These are phyloP conservation scores for Talaromyces sp. DNA, from an alignment of 2,329 filamentous ascomycete genomes.

Conservation along the genomic window DNA sequence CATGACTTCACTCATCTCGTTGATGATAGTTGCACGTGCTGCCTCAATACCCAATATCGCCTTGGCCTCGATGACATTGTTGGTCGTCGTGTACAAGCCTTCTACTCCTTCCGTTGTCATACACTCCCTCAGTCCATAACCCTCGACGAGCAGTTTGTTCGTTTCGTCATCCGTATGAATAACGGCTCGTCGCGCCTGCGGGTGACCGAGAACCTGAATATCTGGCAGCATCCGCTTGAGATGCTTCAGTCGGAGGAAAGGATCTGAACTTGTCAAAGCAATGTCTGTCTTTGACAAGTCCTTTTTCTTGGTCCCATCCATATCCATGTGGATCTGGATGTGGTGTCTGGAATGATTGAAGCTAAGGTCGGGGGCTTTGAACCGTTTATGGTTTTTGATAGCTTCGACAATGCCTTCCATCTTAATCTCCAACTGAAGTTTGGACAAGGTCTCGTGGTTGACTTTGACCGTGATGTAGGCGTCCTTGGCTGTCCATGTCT, in stretches of 20 bases:
- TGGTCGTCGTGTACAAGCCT: constrained; percentile 67
- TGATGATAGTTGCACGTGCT: constrained; percentile 79
- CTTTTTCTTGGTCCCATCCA: constrained; percentile 29
- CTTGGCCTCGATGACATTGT: constrained; percentile 84
- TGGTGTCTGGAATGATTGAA: constrained; percentile 47
- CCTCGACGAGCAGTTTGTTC: constrained; percentile 79
- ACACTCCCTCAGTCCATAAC: constrained; percentile 81
- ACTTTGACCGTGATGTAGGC: constrained; percentile 77
- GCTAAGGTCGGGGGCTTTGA: constrained; percentile 62
- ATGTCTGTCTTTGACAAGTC: constrained; percentile 38
- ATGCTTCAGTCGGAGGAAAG: constrained; percentile 65
- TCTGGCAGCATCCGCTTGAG: constrained; percentile 75
- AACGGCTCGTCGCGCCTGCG: constrained; percentile 78
- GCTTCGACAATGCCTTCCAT: constrained; percentile 68
- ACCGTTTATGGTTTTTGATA: constrained; percentile 75
- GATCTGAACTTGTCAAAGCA: constrained; percentile 38
- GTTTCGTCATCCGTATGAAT: constrained; percentile 74
- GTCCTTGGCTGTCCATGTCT: constrained; percentile 75
- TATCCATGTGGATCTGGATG: constrained; percentile 68
- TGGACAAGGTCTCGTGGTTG: constrained; percentile 70
- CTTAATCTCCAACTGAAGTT: constrained; percentile 75
- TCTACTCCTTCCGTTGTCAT: constrained; percentile 92
- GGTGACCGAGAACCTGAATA: constrained; percentile 85
- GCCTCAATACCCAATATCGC: constrained; percentile 93
- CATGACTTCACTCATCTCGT: constrained; percentile 88